Base-by-base conservation (phyloP, 192 early-diverging fungal species). In the Neocallimastix lanati region DNA sequence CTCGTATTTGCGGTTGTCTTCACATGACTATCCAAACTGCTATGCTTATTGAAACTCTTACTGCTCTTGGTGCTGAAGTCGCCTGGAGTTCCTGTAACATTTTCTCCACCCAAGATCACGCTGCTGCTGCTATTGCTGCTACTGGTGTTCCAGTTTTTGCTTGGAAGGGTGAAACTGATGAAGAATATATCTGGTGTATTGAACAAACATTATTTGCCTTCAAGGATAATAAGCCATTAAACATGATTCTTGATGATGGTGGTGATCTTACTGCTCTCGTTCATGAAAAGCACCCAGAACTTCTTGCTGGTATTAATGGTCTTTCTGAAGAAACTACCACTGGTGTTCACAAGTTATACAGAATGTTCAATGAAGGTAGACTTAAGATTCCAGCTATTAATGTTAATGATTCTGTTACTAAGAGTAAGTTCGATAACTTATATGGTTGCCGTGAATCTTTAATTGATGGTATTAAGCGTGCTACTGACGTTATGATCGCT, bases 1-100 rank as follows among this genome's bases (percentile, higher is more conserved):
- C 97, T 80, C 94, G 97, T 83, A 94, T 98, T 82, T 94, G 94
- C 80, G 97, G 97, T 50, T 98, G 96, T 87, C 90, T 99, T 83
- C 96, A 99, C 92, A 99, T 98, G 97, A 98, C 96, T 86, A 94
- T 98, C 87, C 96, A 98, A 92, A 97, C 95, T 77, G 97, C 95
- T 79, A 95, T 97, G 81, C 91, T 99, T 81, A 99, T 97, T 88
- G 95, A 97, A 91, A 97, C 97, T 80, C 90, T 99, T 80, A 93
- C 91, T 79, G 91, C 90, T 82, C 92, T 99, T 81, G 97, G 97
- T 84, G 97, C 97, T 79, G 93, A 99, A 87, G 94, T 98, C 76
- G 85, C 92, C 83, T 93, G 92, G 93, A 89, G 90, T 79, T 92
- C 90, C 78, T 94, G 93, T 89, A 93, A 93, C 92, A 93, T 94